Evolutionary conservation across 768 basidiomycete species (phyloP), one percentile per base, ranked within the genome.

Genomic region (Leccinum boreale): DNA sequence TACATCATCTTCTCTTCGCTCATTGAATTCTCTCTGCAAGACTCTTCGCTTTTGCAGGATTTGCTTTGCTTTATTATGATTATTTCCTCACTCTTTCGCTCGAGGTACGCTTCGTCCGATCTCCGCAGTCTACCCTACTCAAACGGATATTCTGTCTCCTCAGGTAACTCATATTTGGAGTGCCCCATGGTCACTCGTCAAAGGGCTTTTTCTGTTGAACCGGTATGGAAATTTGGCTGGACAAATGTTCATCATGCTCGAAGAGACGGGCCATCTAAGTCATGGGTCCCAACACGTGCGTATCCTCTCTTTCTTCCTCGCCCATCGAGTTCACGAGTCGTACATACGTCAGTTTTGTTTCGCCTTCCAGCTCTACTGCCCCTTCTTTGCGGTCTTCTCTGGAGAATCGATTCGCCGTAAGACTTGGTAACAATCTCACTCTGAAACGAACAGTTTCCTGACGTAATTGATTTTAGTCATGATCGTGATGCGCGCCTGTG

Each of bases 41-140:
- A 47, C 1, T 29, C 2, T 46, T 42, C 33, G 51, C 60, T 23
- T 31, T 68, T 47, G 50, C 64, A 47, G 71, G 69, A 21, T 44
- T 49, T 23, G 49, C 67, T 17, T 36, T 71, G 3, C 67, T 71
- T 5, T 39, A 63, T 7, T 70, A 70, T 19, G 70, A 71, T 35
- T 64, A 69, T 53, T 12, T 71, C 48, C 50, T 71, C 1, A 73
- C 71, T 17, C 6, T 71, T 42, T 28, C 55, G 12, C 59, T 67
- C 55, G 71, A 73, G 58, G 70, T 67, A 29, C 11, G 64, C 62
- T 9, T 50, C 11, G 12, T 24, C 4, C 17, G 10, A 19, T 26
- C 6, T 5, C 17, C 19, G 4, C 15, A 5, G 8, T 19, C 14
- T 1, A 28, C 23, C 21, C 15, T 44, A 11, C 17, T 53, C 3